Percentiles rank a stretch among this genome's conserved stretches.
Evolutionary conservation across 1,139 yeast genomes (phyloP).

Genomic region (Kurtzmaniella quercitrusa): DNA sequence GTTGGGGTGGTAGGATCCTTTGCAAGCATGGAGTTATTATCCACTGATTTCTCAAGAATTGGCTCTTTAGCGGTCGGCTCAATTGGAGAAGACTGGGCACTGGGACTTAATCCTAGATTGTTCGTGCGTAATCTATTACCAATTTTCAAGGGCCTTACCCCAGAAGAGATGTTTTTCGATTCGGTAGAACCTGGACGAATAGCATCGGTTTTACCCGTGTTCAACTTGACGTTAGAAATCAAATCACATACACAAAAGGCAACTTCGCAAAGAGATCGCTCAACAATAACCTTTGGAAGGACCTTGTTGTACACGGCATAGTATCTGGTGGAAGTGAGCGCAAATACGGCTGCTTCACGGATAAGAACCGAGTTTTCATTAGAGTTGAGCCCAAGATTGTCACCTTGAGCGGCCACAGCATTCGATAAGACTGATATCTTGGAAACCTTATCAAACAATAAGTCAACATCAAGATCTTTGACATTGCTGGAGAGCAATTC

Average conservation of each 20-base stretch:
- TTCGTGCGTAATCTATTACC: conserved; percentile 36
- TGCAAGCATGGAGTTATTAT: background rate
- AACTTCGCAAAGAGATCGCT: conserved; percentile 76
- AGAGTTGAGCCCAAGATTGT: conserved; percentile 28
- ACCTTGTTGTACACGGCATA: conserved; percentile 59
- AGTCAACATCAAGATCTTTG: conserved; percentile 24
- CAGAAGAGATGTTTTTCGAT: conserved; percentile 12
- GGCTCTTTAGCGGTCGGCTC: background rate
- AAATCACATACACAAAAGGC: conserved; percentile 72
- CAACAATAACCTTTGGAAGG: conserved; percentile 69
- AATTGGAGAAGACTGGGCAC: conserved; percentile 1
- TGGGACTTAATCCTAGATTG: conserved; percentile 1
- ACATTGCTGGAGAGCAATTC: conserved; percentile 26
- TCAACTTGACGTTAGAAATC: conserved; percentile 51
- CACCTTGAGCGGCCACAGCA: conserved; percentile 44
- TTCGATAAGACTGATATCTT: conserved; percentile 47
- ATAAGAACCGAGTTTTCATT: conserved; percentile 38
- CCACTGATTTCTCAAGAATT: background rate
- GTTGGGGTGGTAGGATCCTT: conserved; percentile 1
- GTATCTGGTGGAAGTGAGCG: conserved; percentile 76
- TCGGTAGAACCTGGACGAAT: conserved; percentile 8
- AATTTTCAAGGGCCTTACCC: conserved; percentile 58
- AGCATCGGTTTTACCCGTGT: conserved; percentile 12
- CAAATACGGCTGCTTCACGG: conserved; percentile 70
- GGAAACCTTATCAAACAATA: conserved; percentile 53